These are phyloP conservation scores for Fusarium dimerum DNA, from an alignment of 2,329 filamentous ascomycete species.

Conservation along the genomic window DNA sequence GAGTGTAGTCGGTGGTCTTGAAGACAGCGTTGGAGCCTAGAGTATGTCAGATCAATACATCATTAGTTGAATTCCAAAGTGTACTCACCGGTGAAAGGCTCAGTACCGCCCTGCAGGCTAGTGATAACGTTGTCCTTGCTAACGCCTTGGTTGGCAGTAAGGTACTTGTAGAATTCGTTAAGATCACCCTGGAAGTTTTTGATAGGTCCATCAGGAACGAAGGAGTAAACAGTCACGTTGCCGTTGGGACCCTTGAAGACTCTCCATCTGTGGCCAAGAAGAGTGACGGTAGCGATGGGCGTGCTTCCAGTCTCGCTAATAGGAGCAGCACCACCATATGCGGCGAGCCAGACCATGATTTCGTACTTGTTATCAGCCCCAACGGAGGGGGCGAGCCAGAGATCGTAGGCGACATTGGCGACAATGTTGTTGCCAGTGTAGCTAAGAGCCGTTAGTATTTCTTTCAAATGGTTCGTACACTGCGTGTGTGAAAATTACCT, in stretches of 20 bases:
- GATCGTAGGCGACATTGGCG: conserved; percentile 61
- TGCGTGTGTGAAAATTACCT: conserved; percentile 3
- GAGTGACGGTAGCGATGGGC: conserved; percentile 42
- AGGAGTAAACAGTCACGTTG: conserved; percentile 61
- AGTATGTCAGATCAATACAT: background rate
- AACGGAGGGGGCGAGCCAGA: conserved; percentile 55
- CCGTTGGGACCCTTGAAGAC: conserved; percentile 64
- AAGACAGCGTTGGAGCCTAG: conserved; percentile 23
- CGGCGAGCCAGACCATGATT: conserved; percentile 66
- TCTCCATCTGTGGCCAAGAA: conserved; percentile 57
- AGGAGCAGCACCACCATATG: conserved; percentile 59
- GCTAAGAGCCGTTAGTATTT: conserved; percentile 22
- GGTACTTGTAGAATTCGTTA: conserved; percentile 57
- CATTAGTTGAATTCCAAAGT: rapidly evolving
- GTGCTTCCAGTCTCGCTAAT: conserved; percentile 37
- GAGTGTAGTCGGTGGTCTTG: conserved; percentile 14
- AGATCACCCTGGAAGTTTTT: conserved; percentile 58
- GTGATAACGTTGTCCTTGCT: conserved; percentile 22
- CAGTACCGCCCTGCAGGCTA: conserved; percentile 46
- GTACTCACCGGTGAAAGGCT: conserved; percentile 52
- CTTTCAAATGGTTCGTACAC: background rate
- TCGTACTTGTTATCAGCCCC: conserved; percentile 53
- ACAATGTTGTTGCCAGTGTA: conserved; percentile 40
- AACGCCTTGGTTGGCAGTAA: conserved; percentile 47
- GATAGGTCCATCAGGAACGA: conserved; percentile 42